Percentiles rank a stretch among this genome's conserved stretches.
Evolutionary conservation across 2,329 filamentous ascomycete genomes (phyloP).

Genomic region (Hypoxylon sp.): DNA sequence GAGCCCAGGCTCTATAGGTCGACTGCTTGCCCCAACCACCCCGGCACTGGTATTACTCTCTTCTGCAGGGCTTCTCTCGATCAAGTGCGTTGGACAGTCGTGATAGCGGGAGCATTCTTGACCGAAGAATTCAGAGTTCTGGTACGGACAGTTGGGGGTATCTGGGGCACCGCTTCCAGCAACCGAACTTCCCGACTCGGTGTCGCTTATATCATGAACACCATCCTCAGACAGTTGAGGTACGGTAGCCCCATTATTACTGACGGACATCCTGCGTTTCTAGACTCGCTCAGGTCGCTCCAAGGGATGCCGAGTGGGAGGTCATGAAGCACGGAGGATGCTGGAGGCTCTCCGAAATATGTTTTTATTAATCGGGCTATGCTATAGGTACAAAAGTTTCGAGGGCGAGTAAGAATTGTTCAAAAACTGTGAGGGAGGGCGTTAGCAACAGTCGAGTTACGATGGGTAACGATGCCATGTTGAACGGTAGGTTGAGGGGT

Average conservation of each 20-base stretch:
- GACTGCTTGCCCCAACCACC: constrained; percentile 15
- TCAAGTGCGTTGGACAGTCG: constrained; percentile 64
- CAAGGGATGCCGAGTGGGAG: constrained; percentile 12
- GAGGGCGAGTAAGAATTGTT: not conserved
- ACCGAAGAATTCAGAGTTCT: constrained; percentile 57
- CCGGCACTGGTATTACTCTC: constrained; percentile 16
- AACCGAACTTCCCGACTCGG: constrained; percentile 58
- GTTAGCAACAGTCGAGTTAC: constrained; percentile 23
- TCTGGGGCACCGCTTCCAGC: constrained; percentile 54
- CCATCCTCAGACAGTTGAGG: constrained; percentile 20
- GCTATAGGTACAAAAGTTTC: not conserved
- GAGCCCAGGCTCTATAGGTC: not conserved
- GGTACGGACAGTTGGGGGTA: constrained; percentile 57
- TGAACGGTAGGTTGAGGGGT: constrained; percentile 25
- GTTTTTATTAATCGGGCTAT: constrained; percentile 7
- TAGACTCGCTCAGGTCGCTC: constrained; percentile 27
- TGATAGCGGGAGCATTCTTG: constrained; percentile 64
- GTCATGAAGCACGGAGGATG: constrained; percentile 24
- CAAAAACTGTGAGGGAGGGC: constrained; percentile 8
- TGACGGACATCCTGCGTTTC: constrained; percentile 39
- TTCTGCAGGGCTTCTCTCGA: constrained; percentile 56
- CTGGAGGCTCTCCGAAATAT: not conserved
- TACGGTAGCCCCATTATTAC: constrained; percentile 7
- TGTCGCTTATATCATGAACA: constrained; percentile 35
- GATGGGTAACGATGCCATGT: constrained; percentile 1